phyloP scores from a whole-genome alignment of 139 green algal genomes.

The Auxenochlorella protothecoides region DNA sequence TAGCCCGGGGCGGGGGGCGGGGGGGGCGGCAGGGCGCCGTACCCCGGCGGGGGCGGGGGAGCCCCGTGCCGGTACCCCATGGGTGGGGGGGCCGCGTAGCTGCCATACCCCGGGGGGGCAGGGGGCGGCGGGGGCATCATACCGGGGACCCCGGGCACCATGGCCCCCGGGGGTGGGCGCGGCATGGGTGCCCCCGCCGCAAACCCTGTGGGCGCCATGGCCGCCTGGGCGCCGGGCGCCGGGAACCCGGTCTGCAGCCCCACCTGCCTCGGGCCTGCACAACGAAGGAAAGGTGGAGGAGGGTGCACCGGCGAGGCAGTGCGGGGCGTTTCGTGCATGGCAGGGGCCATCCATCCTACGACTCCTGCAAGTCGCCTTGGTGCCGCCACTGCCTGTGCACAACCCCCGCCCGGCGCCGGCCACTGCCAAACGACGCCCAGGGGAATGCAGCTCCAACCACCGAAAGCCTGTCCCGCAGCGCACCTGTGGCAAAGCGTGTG shows the following conservation, averaged over 20 bases:
- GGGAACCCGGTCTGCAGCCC: slow-evolving; percentile 7
- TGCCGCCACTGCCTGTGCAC: slow-evolving; percentile 11
- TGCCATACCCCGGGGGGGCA: not conserved
- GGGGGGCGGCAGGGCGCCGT: too few species aligned
- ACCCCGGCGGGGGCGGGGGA: slow-evolving; percentile 9
- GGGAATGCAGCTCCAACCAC: too few species aligned
- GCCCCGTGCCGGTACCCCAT: slow-evolving; percentile 2
- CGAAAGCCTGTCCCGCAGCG: not conserved
- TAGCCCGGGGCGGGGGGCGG: too few species aligned
- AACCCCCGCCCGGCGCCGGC: not conserved
- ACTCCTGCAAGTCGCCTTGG: too few species aligned
- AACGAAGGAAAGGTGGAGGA: not conserved
- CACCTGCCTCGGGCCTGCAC: not conserved
- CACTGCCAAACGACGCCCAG: too few species aligned
- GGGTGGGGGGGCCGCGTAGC: slow-evolving; percentile 4
- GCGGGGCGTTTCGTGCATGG: not conserved
- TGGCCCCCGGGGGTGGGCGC: not conserved
- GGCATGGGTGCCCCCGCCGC: slow-evolving; percentile 10
- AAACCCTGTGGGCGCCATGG: slow-evolving; percentile 14
- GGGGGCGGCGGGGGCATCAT: slow-evolving; percentile 1
- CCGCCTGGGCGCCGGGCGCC: not conserved
- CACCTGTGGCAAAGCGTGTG: slow-evolving; percentile 77
- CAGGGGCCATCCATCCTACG: too few species aligned
- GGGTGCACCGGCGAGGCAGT: not conserved
- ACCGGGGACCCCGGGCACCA: not conserved